phyloP scores from a whole-genome alignment of 179 eudicot species.

The Beta macrorhiza region DNA sequence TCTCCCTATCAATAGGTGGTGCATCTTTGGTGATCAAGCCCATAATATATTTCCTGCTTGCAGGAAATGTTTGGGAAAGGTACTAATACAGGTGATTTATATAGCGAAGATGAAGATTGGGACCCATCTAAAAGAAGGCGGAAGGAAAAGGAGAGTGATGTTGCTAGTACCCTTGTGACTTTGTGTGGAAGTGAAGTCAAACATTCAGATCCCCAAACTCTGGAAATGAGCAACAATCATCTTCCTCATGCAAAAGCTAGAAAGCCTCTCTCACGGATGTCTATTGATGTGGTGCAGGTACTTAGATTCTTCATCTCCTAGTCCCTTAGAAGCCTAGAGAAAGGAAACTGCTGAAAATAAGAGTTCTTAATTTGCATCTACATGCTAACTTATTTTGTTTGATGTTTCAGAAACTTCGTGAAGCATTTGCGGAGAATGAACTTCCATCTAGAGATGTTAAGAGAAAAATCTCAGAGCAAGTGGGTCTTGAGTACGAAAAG shows the following conservation, averaged over 20 bases:
- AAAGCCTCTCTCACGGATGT: conserved; percentile 60
- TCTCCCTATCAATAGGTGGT: not conserved
- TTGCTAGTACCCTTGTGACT: conserved; percentile 65
- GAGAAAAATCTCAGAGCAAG: conserved; percentile 58
- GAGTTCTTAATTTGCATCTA: not conserved
- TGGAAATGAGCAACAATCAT: conserved; percentile 33
- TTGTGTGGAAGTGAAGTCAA: conserved; percentile 50
- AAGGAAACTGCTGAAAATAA: not conserved
- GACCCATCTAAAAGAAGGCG: conserved; percentile 68
- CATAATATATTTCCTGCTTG: conserved; percentile 10
- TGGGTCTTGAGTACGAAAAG: conserved; percentile 75
- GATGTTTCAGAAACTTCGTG: conserved; percentile 80
- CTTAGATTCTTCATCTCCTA: conserved; percentile 2
- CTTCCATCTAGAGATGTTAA: conserved; percentile 69
- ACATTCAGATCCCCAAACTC: conserved; percentile 22
- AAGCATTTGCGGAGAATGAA: conserved; percentile 80
- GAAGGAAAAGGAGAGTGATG: conserved; percentile 71
- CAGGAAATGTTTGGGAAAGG: conserved; percentile 98
- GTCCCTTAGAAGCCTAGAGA: not conserved
- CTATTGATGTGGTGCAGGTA: conserved; percentile 75
- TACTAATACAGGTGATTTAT: conserved; percentile 47
- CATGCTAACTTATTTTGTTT: conserved; percentile 20
- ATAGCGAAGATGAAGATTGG: conserved; percentile 97
- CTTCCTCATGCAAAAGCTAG: conserved; percentile 30
- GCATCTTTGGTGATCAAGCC: not conserved